Conservation (phyloP, 768 basidiomycete species). For the Floccularia luteovirens region DNA sequence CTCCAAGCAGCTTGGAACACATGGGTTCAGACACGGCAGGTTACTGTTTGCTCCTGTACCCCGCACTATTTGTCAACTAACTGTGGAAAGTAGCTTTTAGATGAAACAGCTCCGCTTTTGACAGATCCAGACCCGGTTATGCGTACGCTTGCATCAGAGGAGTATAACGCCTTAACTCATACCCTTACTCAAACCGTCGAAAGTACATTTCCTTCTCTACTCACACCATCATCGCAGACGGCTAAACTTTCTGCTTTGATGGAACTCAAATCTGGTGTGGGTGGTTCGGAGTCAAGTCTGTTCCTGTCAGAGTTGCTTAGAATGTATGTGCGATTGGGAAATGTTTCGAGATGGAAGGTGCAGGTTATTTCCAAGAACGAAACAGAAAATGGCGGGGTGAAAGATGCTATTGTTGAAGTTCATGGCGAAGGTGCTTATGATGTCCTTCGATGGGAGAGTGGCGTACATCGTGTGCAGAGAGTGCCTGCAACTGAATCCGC, state of each 20-base stretch:
- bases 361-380: slow-evolving; percentile 52
- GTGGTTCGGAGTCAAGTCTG: slow-evolving; percentile 81
- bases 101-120: slow-evolving; percentile 56
- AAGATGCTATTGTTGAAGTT: slow-evolving; percentile 75
- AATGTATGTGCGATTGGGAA: slow-evolving; percentile 74
- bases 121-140: slow-evolving; percentile 70
- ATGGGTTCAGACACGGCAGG: slow-evolving; percentile 52
- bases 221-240: slow-evolving; percentile 68
- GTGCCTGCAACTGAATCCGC: slow-evolving; percentile 87
- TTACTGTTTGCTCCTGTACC: slow-evolving; percentile 20
- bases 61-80: slow-evolving; percentile 1
- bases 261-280: slow-evolving; percentile 90
- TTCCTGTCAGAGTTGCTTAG: slow-evolving; percentile 72
- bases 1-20: slow-evolving; percentile 62
- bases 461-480: slow-evolving; percentile 92
- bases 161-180: slow-evolving; percentile 40
- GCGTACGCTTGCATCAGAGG: slow-evolving; percentile 65
- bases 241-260: slow-evolving; percentile 67
- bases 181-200: slow-evolving; percentile 25
- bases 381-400: slow-evolving; percentile 56
- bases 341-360: slow-evolving; percentile 51
- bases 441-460: slow-evolving; percentile 80
- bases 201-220: slow-evolving; percentile 56
- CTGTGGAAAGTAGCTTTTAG: slow-evolving; percentile 45
- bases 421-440: slow-evolving; percentile 78